Evolutionary conservation across 768 basidiomycete genomes (phyloP), one percentile per base, ranked within the genome.

Genomic region (Albatrellus ellisii): DNA sequence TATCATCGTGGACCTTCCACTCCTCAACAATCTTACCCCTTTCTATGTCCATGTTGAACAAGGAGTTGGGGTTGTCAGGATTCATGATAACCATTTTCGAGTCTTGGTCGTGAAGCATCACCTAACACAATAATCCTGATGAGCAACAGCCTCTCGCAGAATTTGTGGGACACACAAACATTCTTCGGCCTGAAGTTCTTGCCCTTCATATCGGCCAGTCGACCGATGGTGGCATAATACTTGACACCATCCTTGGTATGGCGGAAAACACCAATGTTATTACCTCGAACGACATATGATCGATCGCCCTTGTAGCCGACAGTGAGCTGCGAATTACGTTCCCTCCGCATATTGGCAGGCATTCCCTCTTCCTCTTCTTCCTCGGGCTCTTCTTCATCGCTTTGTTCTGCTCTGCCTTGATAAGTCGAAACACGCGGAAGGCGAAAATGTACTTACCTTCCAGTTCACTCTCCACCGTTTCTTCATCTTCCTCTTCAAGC

Each of bases 71-170:
- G 28, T 89, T 76, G 28, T 62, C 58, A 3, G 88, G 78, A 56
- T 95, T 83, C 75, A 87, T 86, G 43, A 99, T 58, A 41, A 99
- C 64, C 91, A 99, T 91, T 63, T 88, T 89, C 33, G 77, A 73
- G 59, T 99, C 95, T 76, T 91, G 88, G 50, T 94, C 85, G 56
- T 97, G 92, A 26, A 97, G 63, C 92, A 97, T 94, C 52, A 94
- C 77, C 90, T 95, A 55, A 39, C 18, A 18, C 14, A 32, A 38
- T 14, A 34, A 33, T 3, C 6, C 8, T 12, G 15, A 3, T 6
- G 4, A 29, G 27, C 26, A 20, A 36, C 26, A 29, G 45, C 26
- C 44, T 36, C 52, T 43, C 49, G 46, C 2, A 50, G 36, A 24
- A 15, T n/a, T 37, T 22, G 7, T 27, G 26, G 39, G 26, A 4